Evolutionary conservation across 2,329 filamentous ascomycete genomes (phyloP).

Genomic region (Dichotomopilus funicola): DNA sequence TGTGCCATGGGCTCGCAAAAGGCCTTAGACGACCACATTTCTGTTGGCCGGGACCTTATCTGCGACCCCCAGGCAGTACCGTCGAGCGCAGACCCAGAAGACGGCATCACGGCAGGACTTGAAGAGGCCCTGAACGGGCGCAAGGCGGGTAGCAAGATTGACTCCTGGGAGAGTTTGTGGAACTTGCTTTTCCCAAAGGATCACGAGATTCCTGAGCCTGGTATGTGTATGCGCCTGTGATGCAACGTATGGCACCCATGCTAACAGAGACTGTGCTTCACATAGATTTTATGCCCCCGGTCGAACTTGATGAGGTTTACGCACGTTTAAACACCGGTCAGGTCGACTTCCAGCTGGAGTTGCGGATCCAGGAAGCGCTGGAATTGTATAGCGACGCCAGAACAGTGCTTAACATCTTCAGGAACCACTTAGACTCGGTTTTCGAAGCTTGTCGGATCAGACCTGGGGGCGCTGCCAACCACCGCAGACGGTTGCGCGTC

Average conservation of each 20-base stretch:
- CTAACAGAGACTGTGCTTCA: not conserved
- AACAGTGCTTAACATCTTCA: slow-evolving; percentile 5
- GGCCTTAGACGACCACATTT: slow-evolving; percentile 14
- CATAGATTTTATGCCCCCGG: slow-evolving; percentile 21
- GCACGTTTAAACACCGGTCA: slow-evolving; percentile 10
- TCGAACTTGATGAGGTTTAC: slow-evolving; percentile 22
- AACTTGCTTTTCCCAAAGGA: slow-evolving; percentile 15
- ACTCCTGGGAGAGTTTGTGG: slow-evolving; percentile 21
- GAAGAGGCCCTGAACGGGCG: slow-evolving; percentile 21
- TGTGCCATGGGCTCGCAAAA: slow-evolving; percentile 10
- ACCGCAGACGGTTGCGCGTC: slow-evolving; percentile 1
- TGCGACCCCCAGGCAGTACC: slow-evolving; percentile 12
- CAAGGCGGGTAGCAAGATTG: slow-evolving; percentile 20
- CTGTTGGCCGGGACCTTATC: slow-evolving; percentile 11
- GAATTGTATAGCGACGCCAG: not conserved
- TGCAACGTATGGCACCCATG: not conserved
- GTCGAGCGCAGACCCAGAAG: slow-evolving; percentile 19
- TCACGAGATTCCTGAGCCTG: slow-evolving; percentile 4
- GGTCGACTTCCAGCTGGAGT: not conserved
- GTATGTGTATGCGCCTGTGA: slow-evolving; percentile 1
- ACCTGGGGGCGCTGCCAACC: not conserved
- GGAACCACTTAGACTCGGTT: slow-evolving; percentile 12
- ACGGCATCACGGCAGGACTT: slow-evolving; percentile 19
- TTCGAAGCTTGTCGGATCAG: slow-evolving; percentile 12
- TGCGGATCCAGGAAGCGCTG: slow-evolving; percentile 4